Percentiles rank a stretch among this genome's conserved stretches.
phyloP scores from a whole-genome alignment of 148 eudicot species.

The Euryodendron excelsum region DNA sequence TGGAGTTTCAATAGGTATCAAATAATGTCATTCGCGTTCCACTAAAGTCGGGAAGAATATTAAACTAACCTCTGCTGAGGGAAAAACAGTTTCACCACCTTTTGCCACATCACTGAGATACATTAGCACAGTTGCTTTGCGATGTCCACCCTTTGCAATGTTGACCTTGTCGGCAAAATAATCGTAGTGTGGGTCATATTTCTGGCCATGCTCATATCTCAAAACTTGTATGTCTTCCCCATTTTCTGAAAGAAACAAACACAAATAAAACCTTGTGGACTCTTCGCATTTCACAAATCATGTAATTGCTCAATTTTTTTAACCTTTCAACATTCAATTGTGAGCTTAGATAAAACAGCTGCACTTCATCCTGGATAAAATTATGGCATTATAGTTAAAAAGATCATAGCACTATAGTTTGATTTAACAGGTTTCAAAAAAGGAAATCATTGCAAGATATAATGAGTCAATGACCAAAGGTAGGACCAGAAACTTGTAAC shows the following conservation, averaged over 20 bases:
- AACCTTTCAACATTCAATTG: not conserved
- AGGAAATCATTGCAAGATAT: not conserved
- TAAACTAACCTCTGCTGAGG: slow-evolving; percentile 76
- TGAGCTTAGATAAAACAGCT: not conserved
- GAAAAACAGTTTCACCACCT: slow-evolving; percentile 95
- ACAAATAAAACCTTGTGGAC: not conserved
- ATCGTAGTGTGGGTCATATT: slow-evolving; percentile 86
- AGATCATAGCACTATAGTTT: too few relatives aligned
- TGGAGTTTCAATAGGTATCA: not conserved
- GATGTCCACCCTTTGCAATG: slow-evolving; percentile 89
- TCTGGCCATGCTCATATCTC: slow-evolving; percentile 87
- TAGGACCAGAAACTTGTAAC: not conserved
- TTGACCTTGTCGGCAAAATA: slow-evolving; percentile 76
- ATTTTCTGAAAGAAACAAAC: slow-evolving; percentile 51
- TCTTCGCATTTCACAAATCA: not conserved
- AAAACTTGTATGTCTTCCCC: slow-evolving; percentile 97
- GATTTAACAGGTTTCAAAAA: not conserved
- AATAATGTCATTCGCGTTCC: not conserved
- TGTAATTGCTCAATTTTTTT: too few relatives aligned
- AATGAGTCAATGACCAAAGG: not conserved
- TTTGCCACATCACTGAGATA: slow-evolving; percentile 75
- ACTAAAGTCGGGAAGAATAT: not conserved
- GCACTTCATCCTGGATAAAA: not conserved
- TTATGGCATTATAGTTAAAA: too few relatives aligned
- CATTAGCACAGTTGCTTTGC: slow-evolving; percentile 86